Base-by-base conservation (phyloP, 805 yeast species). In the Monosporozyma servazzii region DNA sequence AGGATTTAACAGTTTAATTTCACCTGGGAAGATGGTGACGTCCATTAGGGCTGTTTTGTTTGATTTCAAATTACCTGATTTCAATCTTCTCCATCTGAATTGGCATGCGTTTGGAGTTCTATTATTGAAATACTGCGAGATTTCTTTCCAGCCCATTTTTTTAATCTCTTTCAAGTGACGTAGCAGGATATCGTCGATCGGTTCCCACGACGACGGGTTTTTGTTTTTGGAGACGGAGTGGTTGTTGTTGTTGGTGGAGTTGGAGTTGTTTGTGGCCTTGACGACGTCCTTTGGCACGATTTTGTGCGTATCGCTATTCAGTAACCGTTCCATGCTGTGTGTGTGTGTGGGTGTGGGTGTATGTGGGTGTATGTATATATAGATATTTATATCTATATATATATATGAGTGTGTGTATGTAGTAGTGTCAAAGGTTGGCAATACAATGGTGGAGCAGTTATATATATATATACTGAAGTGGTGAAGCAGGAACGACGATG, bases 101-200 rank as follows among this genome's bases (percentile, higher is more conserved):
- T 86, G 95, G 60, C 95, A 86, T 2, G 95, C 95, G 63, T 86
- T 88, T 37, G 95, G 89, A 2, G 96, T 88, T 63, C 96, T 72
- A 64, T 84, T 84, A 43, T 80, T 76, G 66, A 88, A 88, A 61
- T 84, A 86, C 33, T 82, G 75, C 1, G 93, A 83, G 48, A 88
- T 87, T 57, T 88, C 95, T 66, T 88, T 81, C 96, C 96, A 88
- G 1, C 96, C 96, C 58, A 87, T 74, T 64, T 85, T 86, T 64
- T 82, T 86, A 54, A 81, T 81, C 65, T 88, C 96, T 67, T 88
- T 88, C 61, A 88, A 74, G 59, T 84, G 86, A 49, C 93, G 75
- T 48, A 86, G 69, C 27, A 86, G 63, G 50, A 80, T 69, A 61
- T 86, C 95, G 61, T 86, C 95, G 57, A 81, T 79, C 1, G 88